phyloP scores from a whole-genome alignment of 768 basidiomycete species.

The Postia placenta region DNA sequence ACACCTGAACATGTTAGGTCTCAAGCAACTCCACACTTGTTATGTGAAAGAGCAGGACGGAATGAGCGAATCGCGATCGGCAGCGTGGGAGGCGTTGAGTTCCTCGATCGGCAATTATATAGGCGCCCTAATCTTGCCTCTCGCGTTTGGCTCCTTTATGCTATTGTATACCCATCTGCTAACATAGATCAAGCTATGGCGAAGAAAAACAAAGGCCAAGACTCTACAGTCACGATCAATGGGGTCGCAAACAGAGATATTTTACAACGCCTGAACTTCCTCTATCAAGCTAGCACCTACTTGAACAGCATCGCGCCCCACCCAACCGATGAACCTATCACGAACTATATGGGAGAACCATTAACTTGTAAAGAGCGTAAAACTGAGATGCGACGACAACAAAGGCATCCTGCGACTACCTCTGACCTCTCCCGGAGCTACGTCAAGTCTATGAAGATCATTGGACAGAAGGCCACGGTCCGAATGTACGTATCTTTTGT shows the following conservation, averaged over 20 bases:
- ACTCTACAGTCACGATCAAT: conserved; percentile 41
- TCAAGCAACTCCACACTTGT: too few relatives aligned
- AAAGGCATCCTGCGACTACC: conserved; percentile 25
- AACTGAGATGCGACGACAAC: conserved; percentile 20
- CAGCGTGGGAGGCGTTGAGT: too few relatives aligned
- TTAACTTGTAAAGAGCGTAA: neutral
- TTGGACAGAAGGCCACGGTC: conserved; percentile 72
- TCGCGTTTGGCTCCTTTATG: too few relatives aligned
- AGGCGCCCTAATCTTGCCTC: too few relatives aligned
- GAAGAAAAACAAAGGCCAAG: conserved; percentile 57
- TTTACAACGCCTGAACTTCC: conserved; percentile 78
- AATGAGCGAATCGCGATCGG: too few relatives aligned
- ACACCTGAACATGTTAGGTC: too few relatives aligned
- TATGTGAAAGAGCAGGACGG: too few relatives aligned
- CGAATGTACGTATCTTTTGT: conserved; percentile 50
- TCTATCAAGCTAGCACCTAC: conserved; percentile 75
- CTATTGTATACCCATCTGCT: too few relatives aligned
- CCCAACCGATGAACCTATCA: neutral
- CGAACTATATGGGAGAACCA: neutral
- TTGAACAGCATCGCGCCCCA: conserved; percentile 34
- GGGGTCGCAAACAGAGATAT: conserved; percentile 65
- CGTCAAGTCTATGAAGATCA: conserved; percentile 55
- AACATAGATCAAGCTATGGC: too few relatives aligned
- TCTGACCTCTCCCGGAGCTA: conserved; percentile 61
- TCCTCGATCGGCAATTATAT: too few relatives aligned